Evolutionary conservation across 768 basidiomycete species (phyloP).

Genomic region (Psilocybe cyanescens): DNA sequence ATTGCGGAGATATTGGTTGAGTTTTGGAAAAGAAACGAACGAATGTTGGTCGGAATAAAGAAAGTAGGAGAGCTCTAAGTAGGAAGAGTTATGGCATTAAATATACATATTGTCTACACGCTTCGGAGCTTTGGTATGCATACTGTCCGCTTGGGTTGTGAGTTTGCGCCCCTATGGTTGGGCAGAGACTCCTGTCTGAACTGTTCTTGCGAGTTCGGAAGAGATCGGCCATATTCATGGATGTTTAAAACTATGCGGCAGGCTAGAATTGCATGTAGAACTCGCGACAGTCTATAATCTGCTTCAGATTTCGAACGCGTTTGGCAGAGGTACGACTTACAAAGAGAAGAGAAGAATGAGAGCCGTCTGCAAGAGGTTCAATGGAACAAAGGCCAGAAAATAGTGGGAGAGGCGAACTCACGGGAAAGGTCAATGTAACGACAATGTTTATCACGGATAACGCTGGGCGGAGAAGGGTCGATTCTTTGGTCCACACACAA

Average conservation of each 20-base stretch:
- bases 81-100: background rate
- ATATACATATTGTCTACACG: background rate
- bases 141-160: background rate
- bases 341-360: slow-evolving; percentile 20
- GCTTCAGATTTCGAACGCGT: background rate
- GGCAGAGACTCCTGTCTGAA: background rate
- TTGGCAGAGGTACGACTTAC: slow-evolving; percentile 9
- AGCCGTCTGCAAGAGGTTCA: slow-evolving; percentile 9
- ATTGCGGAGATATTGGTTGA: slow-evolving; percentile 82
- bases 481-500: background rate
- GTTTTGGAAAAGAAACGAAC: slow-evolving; percentile 92
- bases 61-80: slow-evolving; percentile 52
- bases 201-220: background rate
- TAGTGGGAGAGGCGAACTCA: background rate
- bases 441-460: slow-evolving; percentile 23
- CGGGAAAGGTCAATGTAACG: slow-evolving; percentile 18
- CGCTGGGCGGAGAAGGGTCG: slow-evolving; percentile 5
- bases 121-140: background rate
- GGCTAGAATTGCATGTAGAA: slow-evolving; percentile 22
- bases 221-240: background rate
- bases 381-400: background rate
- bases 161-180: background rate
- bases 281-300: slow-evolving; percentile 15
- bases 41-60: slow-evolving; percentile 62
- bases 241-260: slow-evolving; percentile 23